phyloP scores from a whole-genome alignment of 176 grass and related monocot genomes.

The Carex scoparia region DNA sequence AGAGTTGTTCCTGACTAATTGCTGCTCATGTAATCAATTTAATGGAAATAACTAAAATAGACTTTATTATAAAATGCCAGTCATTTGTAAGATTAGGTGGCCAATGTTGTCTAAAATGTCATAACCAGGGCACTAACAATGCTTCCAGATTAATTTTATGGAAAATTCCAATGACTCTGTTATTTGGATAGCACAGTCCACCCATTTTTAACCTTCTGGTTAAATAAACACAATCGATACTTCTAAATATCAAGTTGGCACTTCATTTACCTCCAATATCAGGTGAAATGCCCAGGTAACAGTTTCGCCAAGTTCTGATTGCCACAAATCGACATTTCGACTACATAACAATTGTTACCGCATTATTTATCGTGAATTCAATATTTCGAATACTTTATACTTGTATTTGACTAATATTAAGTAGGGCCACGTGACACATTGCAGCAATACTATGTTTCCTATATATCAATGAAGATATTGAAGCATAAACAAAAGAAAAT shows the following conservation, averaged over 20 bases:
- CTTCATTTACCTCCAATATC: background rate
- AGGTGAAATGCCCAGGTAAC: background rate
- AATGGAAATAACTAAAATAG: background rate
- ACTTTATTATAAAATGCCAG: background rate
- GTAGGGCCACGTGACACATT: background rate
- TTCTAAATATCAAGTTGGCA: background rate
- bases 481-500: background rate
- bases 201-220: background rate
- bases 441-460: background rate
- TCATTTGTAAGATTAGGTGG: background rate
- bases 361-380: background rate
- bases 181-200: background rate
- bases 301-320: background rate
- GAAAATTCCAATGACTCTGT: background rate
- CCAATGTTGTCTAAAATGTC: background rate
- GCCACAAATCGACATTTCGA: background rate
- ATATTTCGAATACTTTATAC: background rate
- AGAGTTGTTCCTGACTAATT: background rate
- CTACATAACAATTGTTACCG: background rate
- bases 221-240: background rate
- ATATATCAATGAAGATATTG: background rate
- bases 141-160: background rate
- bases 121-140: no score
- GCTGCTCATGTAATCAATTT: background rate
- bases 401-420: background rate